Conservation (phyloP, 192 early-diverging fungal genomes). For the Coemansia furcata region DNA sequence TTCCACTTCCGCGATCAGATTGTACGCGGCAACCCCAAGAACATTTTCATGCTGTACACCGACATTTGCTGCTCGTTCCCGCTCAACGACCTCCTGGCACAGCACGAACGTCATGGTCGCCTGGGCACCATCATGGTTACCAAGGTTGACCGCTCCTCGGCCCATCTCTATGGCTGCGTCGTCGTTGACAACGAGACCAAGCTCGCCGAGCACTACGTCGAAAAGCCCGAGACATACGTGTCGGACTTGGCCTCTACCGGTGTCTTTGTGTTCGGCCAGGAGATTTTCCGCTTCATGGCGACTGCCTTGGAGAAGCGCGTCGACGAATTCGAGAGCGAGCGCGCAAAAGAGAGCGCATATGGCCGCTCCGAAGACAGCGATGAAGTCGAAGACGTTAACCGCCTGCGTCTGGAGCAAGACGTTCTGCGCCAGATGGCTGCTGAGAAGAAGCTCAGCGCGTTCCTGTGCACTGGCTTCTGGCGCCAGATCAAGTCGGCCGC, state of each 20-base stretch:
- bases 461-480: slow-evolving; percentile 89
- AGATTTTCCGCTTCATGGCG: slow-evolving; percentile 84
- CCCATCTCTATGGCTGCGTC: slow-evolving; percentile 89
- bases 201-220: slow-evolving; percentile 95
- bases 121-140: slow-evolving; percentile 88
- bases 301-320: slow-evolving; percentile 70
- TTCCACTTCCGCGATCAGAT: slow-evolving; percentile 99
- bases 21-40: slow-evolving; percentile 81
- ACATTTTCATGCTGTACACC: slow-evolving; percentile 95
- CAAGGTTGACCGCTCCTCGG: slow-evolving; percentile 76
- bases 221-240: slow-evolving; percentile 96
- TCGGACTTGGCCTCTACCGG: slow-evolving; percentile 94
- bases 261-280: slow-evolving; percentile 88
- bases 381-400: slow-evolving; percentile 57
- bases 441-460: slow-evolving; percentile 81
- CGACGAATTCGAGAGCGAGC: slow-evolving; percentile 45
- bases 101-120: slow-evolving; percentile 80
- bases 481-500: slow-evolving; percentile 95
- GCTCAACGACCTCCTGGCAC: slow-evolving; percentile 77
- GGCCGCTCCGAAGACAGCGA: slow-evolving; percentile 37
- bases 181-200: slow-evolving; percentile 85
- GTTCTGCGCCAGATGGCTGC: slow-evolving; percentile 82
- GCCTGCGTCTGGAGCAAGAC: slow-evolving; percentile 90
- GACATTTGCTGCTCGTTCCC: slow-evolving; percentile 97
- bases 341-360: slow-evolving; percentile 57